These are phyloP conservation scores for Amauroascus verrucosus DNA, from an alignment of 2,329 filamentous ascomycete species.

Conservation along the genomic window DNA sequence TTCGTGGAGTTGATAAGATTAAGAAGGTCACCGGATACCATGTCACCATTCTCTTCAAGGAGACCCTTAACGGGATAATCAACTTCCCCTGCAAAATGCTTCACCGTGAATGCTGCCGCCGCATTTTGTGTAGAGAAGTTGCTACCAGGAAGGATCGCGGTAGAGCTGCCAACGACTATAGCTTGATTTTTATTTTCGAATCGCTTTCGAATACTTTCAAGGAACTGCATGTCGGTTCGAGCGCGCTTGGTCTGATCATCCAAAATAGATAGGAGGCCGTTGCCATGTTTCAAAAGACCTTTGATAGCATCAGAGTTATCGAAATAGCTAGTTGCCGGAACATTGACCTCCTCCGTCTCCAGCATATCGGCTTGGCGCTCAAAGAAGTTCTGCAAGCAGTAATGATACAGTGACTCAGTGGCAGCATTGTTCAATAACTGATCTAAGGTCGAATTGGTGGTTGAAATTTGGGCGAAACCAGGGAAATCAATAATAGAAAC, in stretches of 20 bases:
- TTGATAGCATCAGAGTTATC: constrained; percentile 94
- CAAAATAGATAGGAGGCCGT: constrained; percentile 84
- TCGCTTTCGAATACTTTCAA: constrained; percentile 82
- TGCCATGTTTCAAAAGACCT: constrained; percentile 81
- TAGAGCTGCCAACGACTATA: constrained; percentile 67
- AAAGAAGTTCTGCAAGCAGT: constrained; percentile 91
- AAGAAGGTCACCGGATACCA: constrained; percentile 91
- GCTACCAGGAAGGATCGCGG: constrained; percentile 68
- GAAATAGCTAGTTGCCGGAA: constrained; percentile 90
- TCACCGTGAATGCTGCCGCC: constrained; percentile 73
- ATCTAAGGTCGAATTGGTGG: constrained; percentile 76
- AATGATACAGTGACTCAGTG: constrained; percentile 82
- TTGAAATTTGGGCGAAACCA: constrained; percentile 74
- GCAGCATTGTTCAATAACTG: constrained; percentile 93
- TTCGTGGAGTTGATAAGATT: constrained; percentile 83
- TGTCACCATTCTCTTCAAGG: constrained; percentile 89
- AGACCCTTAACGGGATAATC: constrained; percentile 83
- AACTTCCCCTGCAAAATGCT: constrained; percentile 92
- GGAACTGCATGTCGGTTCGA: constrained; percentile 75
- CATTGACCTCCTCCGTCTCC: constrained; percentile 83
- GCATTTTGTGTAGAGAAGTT: constrained; percentile 81
- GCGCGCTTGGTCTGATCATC: constrained; percentile 91
- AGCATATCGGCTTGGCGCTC: constrained; percentile 86
- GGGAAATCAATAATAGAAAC: constrained; percentile 94
- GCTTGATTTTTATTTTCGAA: constrained; percentile 92